Evolutionary conservation across 495 filamentous ascomycete species (phyloP), one percentile per base, ranked within the genome.

Genomic region (Achaetomiella virescens): DNA sequence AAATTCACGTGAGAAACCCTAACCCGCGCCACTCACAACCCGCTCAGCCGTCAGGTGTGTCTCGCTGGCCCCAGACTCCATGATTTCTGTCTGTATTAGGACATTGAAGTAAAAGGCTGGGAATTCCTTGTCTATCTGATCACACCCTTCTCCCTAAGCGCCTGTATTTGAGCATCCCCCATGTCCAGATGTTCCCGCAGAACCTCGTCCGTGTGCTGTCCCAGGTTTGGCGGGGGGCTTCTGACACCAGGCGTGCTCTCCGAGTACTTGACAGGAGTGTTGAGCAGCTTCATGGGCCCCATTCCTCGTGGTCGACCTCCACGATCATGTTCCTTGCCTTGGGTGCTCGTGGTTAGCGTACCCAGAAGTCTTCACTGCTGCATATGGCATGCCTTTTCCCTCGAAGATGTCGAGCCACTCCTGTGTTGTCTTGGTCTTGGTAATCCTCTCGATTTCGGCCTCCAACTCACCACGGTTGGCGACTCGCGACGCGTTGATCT

Each of bases 201-300:
- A 2, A 98, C 77, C 71, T 97, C 90, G 61, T 93, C 78, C 2
- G 93, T 97, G 72, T 98, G 93, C 68, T 98, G 84, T 0, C 93
- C 93, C 40, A 98, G 72, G 4, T 85, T 87, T 11, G 93, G 93
- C 42, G 93, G 93, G 20, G 89, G 81, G 6, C 74, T 87, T 5
- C 92, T 74, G 14, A 95, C 81, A n/a, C 84, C 77, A 1, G 92
- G 89, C 52, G 77, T 82, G 10, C 87, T 85, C 48, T 90, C 81
- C 10, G 90, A 96, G 70, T 89, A 97, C 69, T 98, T 98, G 57
- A 98, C 84, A 0, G 93, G 93, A n/a, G 92, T 91, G 63, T 93
- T 96, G 22, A 98, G 83, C 52, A 97, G 65, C 71, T 91, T 91
- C 57, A 97, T 88, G 3, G 84, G 81, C 1, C 93, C 93, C 91